Percentiles rank a stretch among this genome's conserved stretches.
These are phyloP conservation scores for Plasmodium blacklocki DNA, from an alignment of 169 alveolate genomes.

Conservation along the genomic window DNA sequence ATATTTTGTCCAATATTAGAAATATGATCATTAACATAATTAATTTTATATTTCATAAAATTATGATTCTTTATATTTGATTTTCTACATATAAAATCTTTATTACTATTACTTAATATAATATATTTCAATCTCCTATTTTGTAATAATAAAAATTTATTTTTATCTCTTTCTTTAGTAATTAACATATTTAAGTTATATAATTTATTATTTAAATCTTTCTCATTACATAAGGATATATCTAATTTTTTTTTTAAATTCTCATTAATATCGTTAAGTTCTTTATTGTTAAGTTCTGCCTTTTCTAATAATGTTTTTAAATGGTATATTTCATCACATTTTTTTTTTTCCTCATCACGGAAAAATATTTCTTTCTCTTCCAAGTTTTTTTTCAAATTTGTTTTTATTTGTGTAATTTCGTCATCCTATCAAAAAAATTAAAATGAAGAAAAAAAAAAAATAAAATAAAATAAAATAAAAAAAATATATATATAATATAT, in stretches of 20 bases:
- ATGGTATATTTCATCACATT: conserved; percentile 29
- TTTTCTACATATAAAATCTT: not conserved
- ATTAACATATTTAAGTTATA: conserved; percentile 19
- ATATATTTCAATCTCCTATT: conserved; percentile 50
- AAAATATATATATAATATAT: not conserved
- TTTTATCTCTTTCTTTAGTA: conserved; percentile 58
- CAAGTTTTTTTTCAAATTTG: not conserved
- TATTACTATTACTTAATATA: not conserved
- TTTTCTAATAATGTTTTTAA: conserved; percentile 35
- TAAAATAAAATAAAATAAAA: too few relatives aligned
- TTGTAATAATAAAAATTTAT: conserved; percentile 29
- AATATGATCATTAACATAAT: not conserved
- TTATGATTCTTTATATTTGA: too few relatives aligned
- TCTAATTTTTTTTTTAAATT: conserved; percentile 52
- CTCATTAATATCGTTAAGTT: conserved; percentile 21
- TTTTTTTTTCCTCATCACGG: conserved; percentile 28
- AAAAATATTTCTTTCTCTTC: conserved; percentile 5
- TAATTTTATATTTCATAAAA: too few relatives aligned
- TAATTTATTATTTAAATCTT: conserved; percentile 20
- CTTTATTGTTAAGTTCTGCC: conserved; percentile 8
- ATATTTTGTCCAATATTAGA: not conserved
- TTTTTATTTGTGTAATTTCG: conserved; percentile 27
- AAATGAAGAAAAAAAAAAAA: not conserved
- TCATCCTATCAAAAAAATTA: conserved; percentile 46
- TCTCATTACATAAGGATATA: conserved; percentile 1